A percentile compares a stretch with the other conserved stretches of the same genome.
These are phyloP conservation scores for Candida sp. DNA, from an alignment of 1,139 yeast species.

Conservation along the genomic window DNA sequence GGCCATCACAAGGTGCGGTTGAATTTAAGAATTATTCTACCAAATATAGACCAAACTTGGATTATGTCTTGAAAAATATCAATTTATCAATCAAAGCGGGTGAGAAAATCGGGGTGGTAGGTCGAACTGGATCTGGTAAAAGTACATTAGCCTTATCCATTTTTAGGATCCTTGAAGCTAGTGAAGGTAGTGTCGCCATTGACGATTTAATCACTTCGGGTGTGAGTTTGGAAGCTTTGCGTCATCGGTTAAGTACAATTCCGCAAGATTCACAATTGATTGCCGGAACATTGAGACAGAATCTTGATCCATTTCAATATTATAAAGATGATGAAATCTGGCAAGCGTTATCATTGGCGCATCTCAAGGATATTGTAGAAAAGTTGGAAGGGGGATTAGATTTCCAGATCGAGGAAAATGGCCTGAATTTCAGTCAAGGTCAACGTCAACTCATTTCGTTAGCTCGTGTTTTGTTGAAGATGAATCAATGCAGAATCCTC, in stretches of 20 bases:
- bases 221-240: conserved; percentile 46
- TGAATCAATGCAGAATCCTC: conserved; percentile 56
- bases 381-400: conserved; percentile 20
- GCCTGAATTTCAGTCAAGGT: conserved; percentile 72
- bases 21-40: conserved; percentile 26
- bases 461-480: conserved; percentile 63
- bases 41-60: conserved; percentile 26
- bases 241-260: conserved; percentile 57
- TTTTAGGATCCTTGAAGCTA: conserved; percentile 30
- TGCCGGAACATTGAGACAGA: conserved; percentile 58
- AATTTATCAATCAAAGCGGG: conserved; percentile 20
- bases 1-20: conserved; percentile 27
- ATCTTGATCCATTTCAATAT: conserved; percentile 56
- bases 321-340: conserved; percentile 53
- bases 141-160: conserved; percentile 30
- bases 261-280: conserved; percentile 72
- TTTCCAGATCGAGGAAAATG: conserved; percentile 59
- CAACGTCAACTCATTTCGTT: conserved; percentile 76
- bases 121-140: conserved; percentile 37
- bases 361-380: conserved; percentile 43
- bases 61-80: conserved; percentile 25
- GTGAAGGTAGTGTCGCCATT: conserved; percentile 27
- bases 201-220: conserved; percentile 48
- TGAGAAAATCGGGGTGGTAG: conserved; percentile 33
- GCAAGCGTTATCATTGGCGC: conserved; percentile 52